Conservation (phyloP, 1,284 basidiomycete species). For the Moesziomyces sp. region DNA sequence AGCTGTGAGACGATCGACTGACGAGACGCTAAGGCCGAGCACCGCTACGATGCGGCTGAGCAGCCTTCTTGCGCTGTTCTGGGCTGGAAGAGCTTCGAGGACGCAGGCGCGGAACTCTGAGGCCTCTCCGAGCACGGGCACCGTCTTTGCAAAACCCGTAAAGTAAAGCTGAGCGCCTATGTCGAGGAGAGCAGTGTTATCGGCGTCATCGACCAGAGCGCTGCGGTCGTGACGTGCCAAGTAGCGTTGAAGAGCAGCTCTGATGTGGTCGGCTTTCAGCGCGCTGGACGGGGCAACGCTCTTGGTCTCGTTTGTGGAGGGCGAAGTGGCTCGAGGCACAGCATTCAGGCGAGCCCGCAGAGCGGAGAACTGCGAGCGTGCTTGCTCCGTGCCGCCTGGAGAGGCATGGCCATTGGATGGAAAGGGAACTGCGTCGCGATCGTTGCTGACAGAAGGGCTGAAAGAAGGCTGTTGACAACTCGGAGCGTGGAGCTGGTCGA, state of each 20-base stretch:
- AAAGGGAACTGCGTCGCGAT: too few relatives aligned
- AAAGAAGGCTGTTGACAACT: neutral
- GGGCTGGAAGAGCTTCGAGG: neutral
- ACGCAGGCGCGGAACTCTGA: slow-evolving; percentile 5
- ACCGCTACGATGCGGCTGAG: neutral
- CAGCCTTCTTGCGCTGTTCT: slow-evolving; percentile 1
- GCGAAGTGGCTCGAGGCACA: neutral
- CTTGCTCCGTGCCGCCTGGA: neutral
- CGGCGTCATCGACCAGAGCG: slow-evolving; percentile 1
- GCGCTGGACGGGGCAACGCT: neutral
- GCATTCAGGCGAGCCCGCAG: slow-evolving; percentile 8
- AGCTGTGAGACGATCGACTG: neutral
- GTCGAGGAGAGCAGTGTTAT: slow-evolving; percentile 1
- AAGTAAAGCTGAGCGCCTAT: slow-evolving; percentile 8
- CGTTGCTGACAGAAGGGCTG: neutral
- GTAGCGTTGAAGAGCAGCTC: slow-evolving; percentile 5
- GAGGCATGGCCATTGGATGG: too few relatives aligned
- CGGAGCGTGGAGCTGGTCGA: slow-evolving; percentile 5
- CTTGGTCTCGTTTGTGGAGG: neutral
- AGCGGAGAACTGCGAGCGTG: slow-evolving; percentile 6
- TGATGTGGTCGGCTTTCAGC: neutral
- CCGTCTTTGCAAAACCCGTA: slow-evolving; percentile 10
- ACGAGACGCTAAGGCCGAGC: slow-evolving; percentile 3
- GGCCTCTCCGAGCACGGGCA: slow-evolving; percentile 7
- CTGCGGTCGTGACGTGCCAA: neutral